Percentiles rank a stretch among this genome's conserved stretches.
Evolutionary conservation across 192 early-diverging fungal species (phyloP).

Genomic region (Backusella circina): DNA sequence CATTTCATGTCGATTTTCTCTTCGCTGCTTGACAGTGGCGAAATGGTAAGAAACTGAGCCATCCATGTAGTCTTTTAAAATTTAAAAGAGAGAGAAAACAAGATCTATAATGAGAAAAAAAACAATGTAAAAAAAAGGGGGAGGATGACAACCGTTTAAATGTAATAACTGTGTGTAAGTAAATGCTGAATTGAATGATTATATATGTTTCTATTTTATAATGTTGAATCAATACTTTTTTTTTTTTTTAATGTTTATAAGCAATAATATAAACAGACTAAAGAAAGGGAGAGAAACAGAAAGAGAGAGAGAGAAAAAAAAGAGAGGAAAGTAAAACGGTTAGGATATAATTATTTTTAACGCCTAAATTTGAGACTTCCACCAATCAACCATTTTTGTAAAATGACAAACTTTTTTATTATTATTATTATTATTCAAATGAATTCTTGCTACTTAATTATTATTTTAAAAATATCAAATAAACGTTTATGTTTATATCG

Average conservation of each 20-base stretch:
- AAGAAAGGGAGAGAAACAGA: background rate
- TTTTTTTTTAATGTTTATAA: background rate
- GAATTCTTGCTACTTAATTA: background rate
- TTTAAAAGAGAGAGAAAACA: background rate
- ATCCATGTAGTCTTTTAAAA: conserved; percentile 24
- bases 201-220: background rate
- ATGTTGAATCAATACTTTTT: background rate
- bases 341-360: too few relatives aligned
- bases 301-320: background rate
- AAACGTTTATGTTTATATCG: background rate
- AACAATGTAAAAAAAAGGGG: background rate
- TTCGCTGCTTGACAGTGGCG: conserved; percentile 38
- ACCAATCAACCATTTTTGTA: background rate
- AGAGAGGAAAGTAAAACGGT: background rate
- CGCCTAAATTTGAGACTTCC: background rate
- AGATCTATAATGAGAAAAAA: background rate
- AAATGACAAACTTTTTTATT: background rate
- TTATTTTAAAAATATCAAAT: background rate
- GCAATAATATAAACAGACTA: background rate
- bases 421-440: background rate
- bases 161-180: too few relatives aligned
- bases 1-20: conserved; percentile 42
- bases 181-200: background rate
- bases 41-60: conserved; percentile 44
- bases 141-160: background rate